Evolutionary conservation across 306 rosid species (phyloP), one percentile per base, ranked within the genome.

Genomic region (Castanea crenata): DNA sequence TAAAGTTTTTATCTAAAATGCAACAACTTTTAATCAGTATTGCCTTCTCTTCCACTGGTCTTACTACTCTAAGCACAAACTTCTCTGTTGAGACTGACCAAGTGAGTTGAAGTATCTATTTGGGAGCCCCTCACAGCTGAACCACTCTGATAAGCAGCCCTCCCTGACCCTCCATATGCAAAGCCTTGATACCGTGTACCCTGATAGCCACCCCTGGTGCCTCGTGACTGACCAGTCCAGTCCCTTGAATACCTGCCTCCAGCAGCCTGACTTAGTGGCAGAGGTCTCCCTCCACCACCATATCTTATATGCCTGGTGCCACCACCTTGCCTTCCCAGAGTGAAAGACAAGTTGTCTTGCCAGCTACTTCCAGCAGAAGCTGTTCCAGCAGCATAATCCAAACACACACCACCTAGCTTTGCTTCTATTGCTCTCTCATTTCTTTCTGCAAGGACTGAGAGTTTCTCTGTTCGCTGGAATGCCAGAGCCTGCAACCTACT

Each of bases 351-450:
- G 83, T 81, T 83, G 15, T 94, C 98, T 74, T 89, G 97, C 98
- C 98, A 94, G 84, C 97, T 94, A 14, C 85, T 76, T 52, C 92
- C 89, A 10, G 21, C 83, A 12, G 86, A 55, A 51, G 51, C 70
- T 56, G 82, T 69, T 74, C 91, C 90, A 52, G 80, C 79, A 25
- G 89, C 88, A 78, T 89, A 94, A 77, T 94, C 98, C 85, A 94
- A 58, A 51, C 92, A 94, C 79, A 96, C 97, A 19, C 98, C 93
- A 11, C 97, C 97, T 25, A 88, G 63, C 74, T 91, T 90, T 29
- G 91, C 97, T 80, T 94, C 98, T 23, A 78, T 67, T 29, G 98
- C 98, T 76, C 98, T 92, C 81, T 94, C 98, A 73, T 94, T 94
- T 65, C 90, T 91, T 86, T 94, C 98, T 5, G 93, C 93, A 56